A percentile compares a stretch with the other conserved stretches of the same genome.
phyloP scores from a whole-genome alignment of 2,329 filamentous ascomycete species.

The Exophiala alcalophila region DNA sequence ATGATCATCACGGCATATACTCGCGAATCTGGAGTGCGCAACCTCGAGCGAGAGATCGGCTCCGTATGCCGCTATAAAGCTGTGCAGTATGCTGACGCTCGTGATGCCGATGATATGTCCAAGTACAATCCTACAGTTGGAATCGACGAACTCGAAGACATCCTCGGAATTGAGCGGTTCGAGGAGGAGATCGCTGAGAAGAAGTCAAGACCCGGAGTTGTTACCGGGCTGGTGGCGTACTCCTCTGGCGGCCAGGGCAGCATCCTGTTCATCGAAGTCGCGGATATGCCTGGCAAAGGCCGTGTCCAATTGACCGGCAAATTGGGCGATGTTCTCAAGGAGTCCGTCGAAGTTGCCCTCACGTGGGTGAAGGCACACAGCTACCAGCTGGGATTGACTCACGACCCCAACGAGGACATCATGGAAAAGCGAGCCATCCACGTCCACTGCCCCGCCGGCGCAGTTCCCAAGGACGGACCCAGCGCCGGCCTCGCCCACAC shows the following conservation, averaged over 20 bases:
- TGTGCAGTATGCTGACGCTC: conserved; percentile 88
- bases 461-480: conserved; percentile 88
- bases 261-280: conserved; percentile 97
- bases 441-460: conserved; percentile 91
- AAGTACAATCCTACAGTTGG: conserved; percentile 72
- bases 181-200: conserved; percentile 95
- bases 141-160: conserved; percentile 79
- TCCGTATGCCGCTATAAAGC: conserved; percentile 93
- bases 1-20: conserved; percentile 97
- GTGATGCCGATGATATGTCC: conserved; percentile 58
- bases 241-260: conserved; percentile 87
- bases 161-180: conserved; percentile 88
- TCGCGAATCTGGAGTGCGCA: conserved; percentile 91
- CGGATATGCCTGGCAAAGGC: conserved; percentile 91
- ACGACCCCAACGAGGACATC: conserved; percentile 80
- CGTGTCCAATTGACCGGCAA: conserved; percentile 94
- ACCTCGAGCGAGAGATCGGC: conserved; percentile 91
- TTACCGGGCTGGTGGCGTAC: conserved; percentile 94
- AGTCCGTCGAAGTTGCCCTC: conserved; percentile 91
- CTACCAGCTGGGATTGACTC: conserved; percentile 80
- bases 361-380: conserved; percentile 97
- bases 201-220: conserved; percentile 76
- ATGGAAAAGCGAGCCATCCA: conserved; percentile 95
- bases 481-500: conserved; percentile 89
- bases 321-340: conserved; percentile 93